Base-by-base conservation (phyloP, 2,329 filamentous ascomycete species). In the Colletotrichum echinochloae region DNA sequence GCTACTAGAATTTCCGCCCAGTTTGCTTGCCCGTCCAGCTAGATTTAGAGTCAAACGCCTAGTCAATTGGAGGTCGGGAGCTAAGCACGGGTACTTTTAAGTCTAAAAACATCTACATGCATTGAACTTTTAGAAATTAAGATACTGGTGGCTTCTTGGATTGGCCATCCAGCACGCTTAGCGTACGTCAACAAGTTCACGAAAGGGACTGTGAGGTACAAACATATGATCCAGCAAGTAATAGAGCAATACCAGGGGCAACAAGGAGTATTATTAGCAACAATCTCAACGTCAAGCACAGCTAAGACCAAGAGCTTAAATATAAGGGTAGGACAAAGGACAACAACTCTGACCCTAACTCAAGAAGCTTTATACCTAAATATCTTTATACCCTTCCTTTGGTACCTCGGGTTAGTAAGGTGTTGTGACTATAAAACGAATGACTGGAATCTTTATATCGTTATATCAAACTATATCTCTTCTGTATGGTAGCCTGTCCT, bases 141-240 rank as follows among this genome's bases (percentile, higher is more conserved):
- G 14, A n/a, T 4, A 20, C 12, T 3, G 11, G 18, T 16, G n/a
- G n/a, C 30, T 23, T 18, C 2, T 61, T 26, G 23, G n/a, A 48
- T 30, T 28, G 11, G 23, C 12, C 16, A 35, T 11, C 4, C 5
- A 51, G 41, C 23, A 28, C 9, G 41, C 59, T 61, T 61, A 46
- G 59, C 46, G 23, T 28, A 61, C 59, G 59, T 61, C 46, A 52
- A 52, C 9, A 23, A 61, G 23, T 49, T n/a, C 11, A 9, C 14
- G 16, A 11, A 20, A 41, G n/a, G 23, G 46, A 9, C 39, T 18
- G 35, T 30, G 33, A 5, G 9, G 26, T 9, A 35, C 7, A 52
- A 52, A 52, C 20, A 33, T 23, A 11, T 41, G 18, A 18, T 23
- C 26, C 12, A 8, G 28, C 23, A 26, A 37, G 44, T 12, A 23